A percentile compares a stretch with the other conserved stretches of the same genome.
These are phyloP conservation scores for Letharia lupina DNA, from an alignment of 495 filamentous ascomycete species.

Conservation along the genomic window DNA sequence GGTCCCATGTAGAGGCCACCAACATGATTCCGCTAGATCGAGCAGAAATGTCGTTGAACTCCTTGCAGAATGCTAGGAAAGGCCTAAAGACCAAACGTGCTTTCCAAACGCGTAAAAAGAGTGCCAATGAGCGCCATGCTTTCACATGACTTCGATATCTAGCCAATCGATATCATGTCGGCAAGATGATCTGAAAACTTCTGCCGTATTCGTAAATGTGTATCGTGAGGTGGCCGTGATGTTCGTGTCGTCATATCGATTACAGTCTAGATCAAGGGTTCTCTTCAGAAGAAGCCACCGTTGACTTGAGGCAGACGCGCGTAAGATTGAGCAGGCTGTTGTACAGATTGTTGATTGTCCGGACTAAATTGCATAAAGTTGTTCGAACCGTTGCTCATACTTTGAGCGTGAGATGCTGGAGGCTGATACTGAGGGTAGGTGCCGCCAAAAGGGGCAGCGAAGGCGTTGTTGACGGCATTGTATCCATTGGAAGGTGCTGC, in stretches of 20 bases:
- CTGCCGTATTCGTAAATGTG: slow-evolving; percentile 12
- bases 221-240: slow-evolving; percentile 14
- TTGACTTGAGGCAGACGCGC: slow-evolving; percentile 24
- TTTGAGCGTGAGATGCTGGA: slow-evolving; percentile 19
- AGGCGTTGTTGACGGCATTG: slow-evolving; percentile 18
- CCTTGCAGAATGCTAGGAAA: slow-evolving; percentile 6
- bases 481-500: slow-evolving; percentile 19
- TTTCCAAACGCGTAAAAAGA: slow-evolving; percentile 6
- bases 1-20: slow-evolving; percentile 8
- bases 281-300: slow-evolving; percentile 24
- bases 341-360: slow-evolving; percentile 21
- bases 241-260: slow-evolving; percentile 20
- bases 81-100: background rate
- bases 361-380: slow-evolving; percentile 18
- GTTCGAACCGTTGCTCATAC: slow-evolving; percentile 22
- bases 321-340: slow-evolving; percentile 23
- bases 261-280: slow-evolving; percentile 16
- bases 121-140: slow-evolving; percentile 9
- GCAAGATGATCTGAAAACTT: background rate
- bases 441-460: slow-evolving; percentile 13
- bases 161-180: slow-evolving; percentile 11
- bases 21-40: slow-evolving; percentile 11
- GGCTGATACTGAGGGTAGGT: slow-evolving; percentile 17
- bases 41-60: slow-evolving; percentile 14
- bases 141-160: slow-evolving; percentile 8